phyloP scores from a whole-genome alignment of 306 rosid genomes.

The Potentilla sterilis region DNA sequence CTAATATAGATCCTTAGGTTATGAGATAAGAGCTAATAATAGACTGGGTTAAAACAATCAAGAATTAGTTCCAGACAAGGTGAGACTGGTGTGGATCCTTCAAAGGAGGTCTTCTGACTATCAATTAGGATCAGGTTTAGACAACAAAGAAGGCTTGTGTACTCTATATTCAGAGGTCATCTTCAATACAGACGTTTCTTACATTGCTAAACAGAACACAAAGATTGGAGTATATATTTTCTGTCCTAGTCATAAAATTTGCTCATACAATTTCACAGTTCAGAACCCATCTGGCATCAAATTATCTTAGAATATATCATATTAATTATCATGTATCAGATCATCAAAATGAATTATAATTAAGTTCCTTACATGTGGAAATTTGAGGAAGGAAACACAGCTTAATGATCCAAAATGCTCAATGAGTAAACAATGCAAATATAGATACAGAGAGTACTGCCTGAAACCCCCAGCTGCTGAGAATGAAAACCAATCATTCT shows the following conservation, averaged over 20 bases:
- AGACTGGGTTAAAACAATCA: neutral
- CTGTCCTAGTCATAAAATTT: neutral
- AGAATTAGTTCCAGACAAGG: neutral
- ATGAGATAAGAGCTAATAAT: neutral
- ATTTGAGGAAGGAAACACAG: conserved; percentile 19
- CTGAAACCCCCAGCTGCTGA: conserved; percentile 8
- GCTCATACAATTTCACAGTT: neutral
- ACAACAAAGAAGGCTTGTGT: neutral
- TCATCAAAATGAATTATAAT: conserved; percentile 34
- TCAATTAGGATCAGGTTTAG: neutral
- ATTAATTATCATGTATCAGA: neutral
- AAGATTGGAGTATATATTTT: neutral
- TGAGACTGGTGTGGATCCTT: neutral
- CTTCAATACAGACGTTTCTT: neutral
- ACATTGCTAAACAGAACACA: neutral
- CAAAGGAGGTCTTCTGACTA: neutral
- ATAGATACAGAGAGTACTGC: neutral
- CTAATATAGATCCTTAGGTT: neutral
- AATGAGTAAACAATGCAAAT: conserved; percentile 23
- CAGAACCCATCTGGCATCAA: conserved; percentile 8
- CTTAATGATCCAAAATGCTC: conserved; percentile 22
- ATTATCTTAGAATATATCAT: neutral
- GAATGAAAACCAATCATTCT: conserved; percentile 31
- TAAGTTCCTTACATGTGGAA: conserved; percentile 24
- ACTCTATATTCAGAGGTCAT: neutral